A percentile compares a stretch with the other conserved stretches of the same genome.
These are phyloP conservation scores for Phylloporus sp. DNA, from an alignment of 1,284 basidiomycete genomes.

Conservation along the genomic window DNA sequence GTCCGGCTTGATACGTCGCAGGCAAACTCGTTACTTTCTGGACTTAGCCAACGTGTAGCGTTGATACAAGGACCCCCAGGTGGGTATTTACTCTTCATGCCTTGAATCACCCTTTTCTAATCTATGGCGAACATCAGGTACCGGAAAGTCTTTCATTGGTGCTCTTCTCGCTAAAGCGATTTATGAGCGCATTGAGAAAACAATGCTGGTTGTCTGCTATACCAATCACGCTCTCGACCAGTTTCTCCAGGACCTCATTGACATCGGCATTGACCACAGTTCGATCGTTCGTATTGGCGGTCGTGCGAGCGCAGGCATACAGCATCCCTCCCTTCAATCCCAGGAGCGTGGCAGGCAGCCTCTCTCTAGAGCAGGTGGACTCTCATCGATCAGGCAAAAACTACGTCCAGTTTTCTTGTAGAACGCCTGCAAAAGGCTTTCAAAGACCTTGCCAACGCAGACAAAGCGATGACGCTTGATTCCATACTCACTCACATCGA, in stretches of 20 bases:
- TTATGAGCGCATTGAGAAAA: conserved; percentile 54
- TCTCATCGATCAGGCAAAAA: conserved; percentile 49
- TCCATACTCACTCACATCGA: conserved; percentile 54
- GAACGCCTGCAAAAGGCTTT: conserved; percentile 44
- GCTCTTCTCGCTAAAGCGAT: conserved; percentile 66
- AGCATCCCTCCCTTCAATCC: conserved; percentile 50
- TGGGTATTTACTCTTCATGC: conserved; percentile 35
- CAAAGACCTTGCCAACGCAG: conserved; percentile 36
- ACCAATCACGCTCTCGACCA: conserved; percentile 77
- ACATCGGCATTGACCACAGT: conserved; percentile 57
- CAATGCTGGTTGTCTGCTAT: conserved; percentile 70
- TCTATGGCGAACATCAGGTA: conserved; percentile 56
- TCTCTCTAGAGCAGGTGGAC: conserved; percentile 43
- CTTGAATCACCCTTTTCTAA: conserved; percentile 6
- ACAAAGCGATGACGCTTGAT: conserved; percentile 16
- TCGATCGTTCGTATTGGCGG: conserved; percentile 66
- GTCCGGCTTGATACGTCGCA: conserved; percentile 41
- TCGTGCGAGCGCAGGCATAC: conserved; percentile 57
- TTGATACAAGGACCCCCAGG: conserved; percentile 75
- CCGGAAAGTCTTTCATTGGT: conserved; percentile 75
- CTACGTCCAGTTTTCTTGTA: conserved; percentile 30
- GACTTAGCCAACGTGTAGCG: conserved; percentile 60
- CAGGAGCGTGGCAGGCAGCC: conserved; percentile 30
- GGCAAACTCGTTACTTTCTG: conserved; percentile 55
- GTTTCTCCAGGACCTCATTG: conserved; percentile 65